These are phyloP conservation scores for Populus pruinosa DNA, from an alignment of 345 rosid genomes.

Conservation along the genomic window DNA sequence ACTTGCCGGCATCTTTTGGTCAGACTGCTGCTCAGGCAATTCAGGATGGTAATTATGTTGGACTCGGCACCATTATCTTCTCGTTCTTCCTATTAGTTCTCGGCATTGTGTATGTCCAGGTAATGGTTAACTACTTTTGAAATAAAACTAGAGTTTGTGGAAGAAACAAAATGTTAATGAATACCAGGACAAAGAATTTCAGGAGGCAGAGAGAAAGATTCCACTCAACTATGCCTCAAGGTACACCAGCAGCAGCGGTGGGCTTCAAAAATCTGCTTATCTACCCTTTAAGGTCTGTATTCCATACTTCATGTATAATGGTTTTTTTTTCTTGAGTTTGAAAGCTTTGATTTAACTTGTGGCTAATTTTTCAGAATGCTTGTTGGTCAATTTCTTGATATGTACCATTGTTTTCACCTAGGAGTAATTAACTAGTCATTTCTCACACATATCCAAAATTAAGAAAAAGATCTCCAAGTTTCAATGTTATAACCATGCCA, in stretches of 20 bases:
- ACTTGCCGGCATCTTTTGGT: conserved; percentile 96
- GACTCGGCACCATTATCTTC: conserved; percentile 62
- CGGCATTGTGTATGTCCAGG: conserved; percentile 97
- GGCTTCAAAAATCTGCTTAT: conserved; percentile 90
- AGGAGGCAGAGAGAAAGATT: conserved; percentile 99
- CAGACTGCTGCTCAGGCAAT: conserved; percentile 74
- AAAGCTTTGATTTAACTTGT: conserved; percentile 2
- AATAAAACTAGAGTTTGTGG: conserved; percentile 6
- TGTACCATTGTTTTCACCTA: background rate
- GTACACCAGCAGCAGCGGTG: conserved; percentile 70
- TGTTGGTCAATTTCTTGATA: background rate
- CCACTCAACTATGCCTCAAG: conserved; percentile 96
- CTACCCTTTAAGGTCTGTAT: conserved; percentile 80
- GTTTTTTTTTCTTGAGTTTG: background rate
- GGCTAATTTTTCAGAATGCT: background rate
- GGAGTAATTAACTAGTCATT: background rate
- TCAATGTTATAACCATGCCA: background rate
- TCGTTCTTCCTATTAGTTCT: conserved; percentile 81
- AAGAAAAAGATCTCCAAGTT: background rate
- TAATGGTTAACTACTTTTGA: conserved; percentile 27
- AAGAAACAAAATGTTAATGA: conserved; percentile 21
- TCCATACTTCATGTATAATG: conserved; percentile 1
- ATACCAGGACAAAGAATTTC: conserved; percentile 40
- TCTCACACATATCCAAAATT: background rate
- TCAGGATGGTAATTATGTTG: conserved; percentile 86